Percentiles rank a stretch among this genome's conserved stretches.
Conservation (phyloP, 768 basidiomycete species). For the Tulasnella sp. region DNA sequence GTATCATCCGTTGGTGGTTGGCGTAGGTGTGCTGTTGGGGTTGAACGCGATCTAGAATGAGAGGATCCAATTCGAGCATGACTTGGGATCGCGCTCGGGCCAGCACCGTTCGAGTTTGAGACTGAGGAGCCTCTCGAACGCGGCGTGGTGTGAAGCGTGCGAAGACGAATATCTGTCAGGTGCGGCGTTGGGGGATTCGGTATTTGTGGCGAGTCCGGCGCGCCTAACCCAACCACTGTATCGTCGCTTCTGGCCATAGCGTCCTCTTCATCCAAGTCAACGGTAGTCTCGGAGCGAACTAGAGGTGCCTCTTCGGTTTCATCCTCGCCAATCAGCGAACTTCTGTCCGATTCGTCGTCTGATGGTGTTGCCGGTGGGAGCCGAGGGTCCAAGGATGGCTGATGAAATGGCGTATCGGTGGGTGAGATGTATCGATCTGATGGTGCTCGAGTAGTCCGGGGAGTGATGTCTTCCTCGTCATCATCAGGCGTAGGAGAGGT, state of each 20-base stretch:
- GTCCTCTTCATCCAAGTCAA: constrained; percentile 12
- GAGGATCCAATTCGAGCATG: neutral
- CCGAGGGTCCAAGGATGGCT: constrained; percentile 20
- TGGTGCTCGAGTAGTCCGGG: constrained; percentile 40
- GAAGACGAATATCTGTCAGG: constrained; percentile 68
- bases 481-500: neutral
- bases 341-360: neutral
- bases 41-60: constrained; percentile 12
- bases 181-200: constrained; percentile 82
- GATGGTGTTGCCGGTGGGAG: constrained; percentile 31
- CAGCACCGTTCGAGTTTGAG: neutral
- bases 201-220: constrained; percentile 42
- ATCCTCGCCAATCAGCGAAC: neutral
- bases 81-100: neutral
- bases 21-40: neutral
- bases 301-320: neutral
- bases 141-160: constrained; percentile 32
- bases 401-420: constrained; percentile 51
- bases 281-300: neutral
- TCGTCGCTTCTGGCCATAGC: neutral
- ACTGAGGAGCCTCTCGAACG: constrained; percentile 13
- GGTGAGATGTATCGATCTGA: constrained; percentile 46
- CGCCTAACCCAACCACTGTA: neutral
- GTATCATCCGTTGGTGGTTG: constrained; percentile 23
- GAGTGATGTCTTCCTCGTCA: constrained; percentile 21